Evolutionary conservation across 2,329 filamentous ascomycete species (phyloP).

Genomic region (Ophiosphaerella herpotricha): DNA sequence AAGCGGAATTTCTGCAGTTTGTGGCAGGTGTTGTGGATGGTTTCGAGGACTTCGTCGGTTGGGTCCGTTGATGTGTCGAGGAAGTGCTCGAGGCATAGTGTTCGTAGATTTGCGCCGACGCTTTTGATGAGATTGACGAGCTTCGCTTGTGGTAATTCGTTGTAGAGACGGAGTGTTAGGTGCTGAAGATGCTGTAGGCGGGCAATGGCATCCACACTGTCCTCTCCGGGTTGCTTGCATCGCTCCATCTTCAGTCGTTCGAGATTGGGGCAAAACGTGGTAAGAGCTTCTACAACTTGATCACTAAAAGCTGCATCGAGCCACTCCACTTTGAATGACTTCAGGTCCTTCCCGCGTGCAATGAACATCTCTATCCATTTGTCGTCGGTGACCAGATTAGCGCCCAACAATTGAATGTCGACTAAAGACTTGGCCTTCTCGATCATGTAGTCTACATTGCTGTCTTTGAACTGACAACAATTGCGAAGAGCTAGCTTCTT

Average conservation of each 20-base stretch:
- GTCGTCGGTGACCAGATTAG: slow-evolving; percentile 78
- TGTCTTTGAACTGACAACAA: slow-evolving; percentile 89
- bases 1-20: slow-evolving; percentile 78
- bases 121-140: slow-evolving; percentile 65
- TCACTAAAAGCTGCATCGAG: slow-evolving; percentile 83
- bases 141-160: slow-evolving; percentile 59
- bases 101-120: slow-evolving; percentile 70
- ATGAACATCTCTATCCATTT: slow-evolving; percentile 75
- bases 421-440: slow-evolving; percentile 72
- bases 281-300: slow-evolving; percentile 66
- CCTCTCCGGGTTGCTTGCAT: slow-evolving; percentile 73
- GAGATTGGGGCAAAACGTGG: slow-evolving; percentile 68
- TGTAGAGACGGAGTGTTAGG: slow-evolving; percentile 71
- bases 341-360: slow-evolving; percentile 67
- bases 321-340: slow-evolving; percentile 76
- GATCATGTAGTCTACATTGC: slow-evolving; percentile 78
- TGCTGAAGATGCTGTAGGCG: slow-evolving; percentile 69
- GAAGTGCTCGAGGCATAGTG: slow-evolving; percentile 76
- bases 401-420: slow-evolving; percentile 77
- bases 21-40: slow-evolving; percentile 72
- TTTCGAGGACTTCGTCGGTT: slow-evolving; percentile 61
- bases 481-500: slow-evolving; percentile 76
- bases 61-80: slow-evolving; percentile 65
- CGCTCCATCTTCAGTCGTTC: slow-evolving; percentile 78
- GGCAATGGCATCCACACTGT: slow-evolving; percentile 68